phyloP scores from a whole-genome alignment of 306 rosid genomes.

The Inga laurina region DNA sequence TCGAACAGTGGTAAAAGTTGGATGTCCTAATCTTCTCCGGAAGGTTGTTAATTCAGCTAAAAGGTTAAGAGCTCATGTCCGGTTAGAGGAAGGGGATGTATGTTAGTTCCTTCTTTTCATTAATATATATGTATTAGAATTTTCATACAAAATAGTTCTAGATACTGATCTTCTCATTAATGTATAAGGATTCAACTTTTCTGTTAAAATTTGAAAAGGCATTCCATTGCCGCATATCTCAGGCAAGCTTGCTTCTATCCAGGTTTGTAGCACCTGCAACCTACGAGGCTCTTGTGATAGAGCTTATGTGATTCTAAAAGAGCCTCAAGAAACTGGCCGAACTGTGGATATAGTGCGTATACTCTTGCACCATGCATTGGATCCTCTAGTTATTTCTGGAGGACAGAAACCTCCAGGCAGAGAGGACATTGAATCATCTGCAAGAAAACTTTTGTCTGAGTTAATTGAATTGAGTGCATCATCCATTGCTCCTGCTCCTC shows the following conservation, averaged over 20 bases:
- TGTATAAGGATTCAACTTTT: slow-evolving; percentile 6
- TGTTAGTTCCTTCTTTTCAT: slow-evolving; percentile 34
- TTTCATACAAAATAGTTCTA: slow-evolving; percentile 12
- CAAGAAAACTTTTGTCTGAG: slow-evolving; percentile 72
- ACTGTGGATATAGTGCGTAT: slow-evolving; percentile 90
- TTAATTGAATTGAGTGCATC: slow-evolving; percentile 68
- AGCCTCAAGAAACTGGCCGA: slow-evolving; percentile 65
- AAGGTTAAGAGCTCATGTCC: slow-evolving; percentile 71
- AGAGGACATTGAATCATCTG: slow-evolving; percentile 70
- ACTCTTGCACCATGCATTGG: slow-evolving; percentile 74
- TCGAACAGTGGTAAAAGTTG: slow-evolving; percentile 61
- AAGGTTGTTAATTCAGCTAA: slow-evolving; percentile 94
- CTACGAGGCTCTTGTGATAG: slow-evolving; percentile 91
- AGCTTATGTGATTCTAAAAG: slow-evolving; percentile 77
- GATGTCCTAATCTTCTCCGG: slow-evolving; percentile 86
- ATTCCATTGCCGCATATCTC: background rate
- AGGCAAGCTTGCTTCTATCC: slow-evolving; percentile 39
- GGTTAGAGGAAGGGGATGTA: slow-evolving; percentile 92
- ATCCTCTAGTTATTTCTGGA: slow-evolving; percentile 70
- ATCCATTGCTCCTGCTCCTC: slow-evolving; percentile 50
- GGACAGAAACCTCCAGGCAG: slow-evolving; percentile 71
- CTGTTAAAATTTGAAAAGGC: slow-evolving; percentile 19
- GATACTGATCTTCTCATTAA: background rate
- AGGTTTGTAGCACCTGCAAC: slow-evolving; percentile 88
- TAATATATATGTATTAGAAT: slow-evolving; percentile 4